phyloP scores from a whole-genome alignment of 2,329 filamentous ascomycete species.

The Ophiosphaerella korrae region DNA sequence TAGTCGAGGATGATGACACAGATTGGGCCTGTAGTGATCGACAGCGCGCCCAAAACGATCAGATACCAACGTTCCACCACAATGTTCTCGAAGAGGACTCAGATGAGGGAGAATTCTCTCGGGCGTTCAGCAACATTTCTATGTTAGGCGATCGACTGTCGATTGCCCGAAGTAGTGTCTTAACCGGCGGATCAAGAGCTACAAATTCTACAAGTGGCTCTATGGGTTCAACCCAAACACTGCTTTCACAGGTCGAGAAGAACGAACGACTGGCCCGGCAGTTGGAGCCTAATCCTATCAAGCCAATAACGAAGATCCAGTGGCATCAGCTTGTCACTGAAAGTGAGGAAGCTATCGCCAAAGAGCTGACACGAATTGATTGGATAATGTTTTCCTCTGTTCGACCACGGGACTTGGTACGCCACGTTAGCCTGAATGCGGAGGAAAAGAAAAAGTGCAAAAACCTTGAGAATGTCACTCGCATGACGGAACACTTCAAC shows the following conservation, averaged over 20 bases:
- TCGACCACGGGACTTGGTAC: constrained; percentile 86
- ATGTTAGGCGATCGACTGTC: constrained; percentile 35
- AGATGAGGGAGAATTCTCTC: constrained; percentile 41
- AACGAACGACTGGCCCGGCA: constrained; percentile 78
- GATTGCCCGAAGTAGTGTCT: constrained; percentile 35
- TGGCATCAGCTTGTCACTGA: constrained; percentile 92
- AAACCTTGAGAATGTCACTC: constrained; percentile 83
- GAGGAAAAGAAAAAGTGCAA: constrained; percentile 76
- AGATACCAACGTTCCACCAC: constrained; percentile 50
- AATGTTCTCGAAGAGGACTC: constrained; percentile 48
- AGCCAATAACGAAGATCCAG: constrained; percentile 79
- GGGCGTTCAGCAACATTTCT: constrained; percentile 37
- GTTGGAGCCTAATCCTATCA: constrained; percentile 71
- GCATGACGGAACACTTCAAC: constrained; percentile 85
- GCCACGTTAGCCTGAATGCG: constrained; percentile 79
- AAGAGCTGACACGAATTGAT: constrained; percentile 92
- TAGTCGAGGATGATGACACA: constrained; percentile 86
- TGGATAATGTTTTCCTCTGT: constrained; percentile 99
- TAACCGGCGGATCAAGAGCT: constrained; percentile 27
- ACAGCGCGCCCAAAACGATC: constrained; percentile 54
- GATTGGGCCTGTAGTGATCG: constrained; percentile 88
- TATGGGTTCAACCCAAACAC: constrained; percentile 50
- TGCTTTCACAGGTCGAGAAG: constrained; percentile 72
- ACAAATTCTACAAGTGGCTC: constrained; percentile 33
- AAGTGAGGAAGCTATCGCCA: constrained; percentile 81